These are phyloP conservation scores for Penicillium sp. DNA, from an alignment of 2,329 filamentous ascomycete genomes.

Conservation along the genomic window DNA sequence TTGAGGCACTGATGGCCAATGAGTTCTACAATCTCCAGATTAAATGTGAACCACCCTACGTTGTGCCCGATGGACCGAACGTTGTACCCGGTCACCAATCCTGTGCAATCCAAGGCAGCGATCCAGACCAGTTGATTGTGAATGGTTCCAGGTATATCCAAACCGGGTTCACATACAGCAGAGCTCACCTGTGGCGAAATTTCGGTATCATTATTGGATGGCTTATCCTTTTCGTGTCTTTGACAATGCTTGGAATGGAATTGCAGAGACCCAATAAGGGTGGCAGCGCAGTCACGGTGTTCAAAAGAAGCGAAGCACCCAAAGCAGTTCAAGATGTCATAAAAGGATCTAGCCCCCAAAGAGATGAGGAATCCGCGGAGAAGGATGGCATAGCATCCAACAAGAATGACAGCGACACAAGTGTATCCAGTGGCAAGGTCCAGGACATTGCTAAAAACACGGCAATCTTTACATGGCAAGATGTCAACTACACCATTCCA, in stretches of 20 bases:
- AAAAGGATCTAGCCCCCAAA: slow-evolving; percentile 41
- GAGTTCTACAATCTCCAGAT: slow-evolving; percentile 63
- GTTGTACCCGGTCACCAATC: slow-evolving; percentile 52
- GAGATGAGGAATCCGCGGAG: slow-evolving; percentile 52
- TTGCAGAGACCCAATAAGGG: slow-evolving; percentile 73
- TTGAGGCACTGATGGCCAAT: slow-evolving; percentile 66
- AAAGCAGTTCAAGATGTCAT: slow-evolving; percentile 57
- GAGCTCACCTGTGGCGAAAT: slow-evolving; percentile 65
- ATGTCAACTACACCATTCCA: slow-evolving; percentile 68
- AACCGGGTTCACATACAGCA: slow-evolving; percentile 53
- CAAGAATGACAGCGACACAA: slow-evolving; percentile 14
- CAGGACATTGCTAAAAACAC: slow-evolving; percentile 61
- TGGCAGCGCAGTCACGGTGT: slow-evolving; percentile 77
- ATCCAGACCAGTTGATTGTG: slow-evolving; percentile 52
- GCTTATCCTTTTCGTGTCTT: slow-evolving; percentile 69
- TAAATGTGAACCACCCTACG: slow-evolving; percentile 52
- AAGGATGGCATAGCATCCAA: slow-evolving; percentile 17
- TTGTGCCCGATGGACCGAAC: slow-evolving; percentile 54
- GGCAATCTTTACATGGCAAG: slow-evolving; percentile 79
- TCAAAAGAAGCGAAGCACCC: slow-evolving; percentile 64
- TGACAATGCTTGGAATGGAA: slow-evolving; percentile 78
- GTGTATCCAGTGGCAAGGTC: slow-evolving; percentile 29
- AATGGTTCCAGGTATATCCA: slow-evolving; percentile 56
- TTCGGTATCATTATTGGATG: slow-evolving; percentile 76
- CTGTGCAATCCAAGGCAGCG: slow-evolving; percentile 58